Percentiles rank a stretch among this genome's conserved stretches.
Evolutionary conservation across 805 yeast species (phyloP).

Genomic region (Blastobotrys terrestris): DNA sequence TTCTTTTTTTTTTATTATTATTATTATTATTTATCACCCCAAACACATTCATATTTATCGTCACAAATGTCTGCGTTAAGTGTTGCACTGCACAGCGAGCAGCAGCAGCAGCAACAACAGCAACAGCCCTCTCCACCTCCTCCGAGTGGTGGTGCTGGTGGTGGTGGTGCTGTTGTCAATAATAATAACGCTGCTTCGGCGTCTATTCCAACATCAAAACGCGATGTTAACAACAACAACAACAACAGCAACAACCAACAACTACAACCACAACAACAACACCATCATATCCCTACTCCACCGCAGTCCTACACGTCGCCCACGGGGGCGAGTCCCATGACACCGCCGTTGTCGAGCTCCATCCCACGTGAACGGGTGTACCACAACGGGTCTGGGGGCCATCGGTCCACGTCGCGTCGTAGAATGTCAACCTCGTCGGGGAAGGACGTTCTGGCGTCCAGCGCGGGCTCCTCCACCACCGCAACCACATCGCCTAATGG

Average conservation of each 20-base stretch:
- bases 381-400: neutral
- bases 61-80: neutral
- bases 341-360: neutral
- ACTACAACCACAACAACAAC: neutral
- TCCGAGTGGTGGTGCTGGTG: neutral
- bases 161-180: too few relatives aligned
- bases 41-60: too few relatives aligned
- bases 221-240: too few relatives aligned
- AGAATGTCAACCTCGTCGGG: neutral
- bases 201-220: too few relatives aligned
- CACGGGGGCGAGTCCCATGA: neutral
- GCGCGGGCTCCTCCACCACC: neutral
- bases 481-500: conserved; percentile 1
- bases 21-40: neutral
- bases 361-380: neutral
- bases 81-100: neutral
- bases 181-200: too few relatives aligned
- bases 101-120: neutral
- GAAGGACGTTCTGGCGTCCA: neutral
- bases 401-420: neutral
- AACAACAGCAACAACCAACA: neutral
- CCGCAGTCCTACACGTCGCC: neutral
- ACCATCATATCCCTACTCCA: neutral
- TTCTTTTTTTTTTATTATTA: too few relatives aligned
- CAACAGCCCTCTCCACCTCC: neutral